phyloP scores from a whole-genome alignment of 345 rosid genomes.

The Excoecaria cochinchinensis region DNA sequence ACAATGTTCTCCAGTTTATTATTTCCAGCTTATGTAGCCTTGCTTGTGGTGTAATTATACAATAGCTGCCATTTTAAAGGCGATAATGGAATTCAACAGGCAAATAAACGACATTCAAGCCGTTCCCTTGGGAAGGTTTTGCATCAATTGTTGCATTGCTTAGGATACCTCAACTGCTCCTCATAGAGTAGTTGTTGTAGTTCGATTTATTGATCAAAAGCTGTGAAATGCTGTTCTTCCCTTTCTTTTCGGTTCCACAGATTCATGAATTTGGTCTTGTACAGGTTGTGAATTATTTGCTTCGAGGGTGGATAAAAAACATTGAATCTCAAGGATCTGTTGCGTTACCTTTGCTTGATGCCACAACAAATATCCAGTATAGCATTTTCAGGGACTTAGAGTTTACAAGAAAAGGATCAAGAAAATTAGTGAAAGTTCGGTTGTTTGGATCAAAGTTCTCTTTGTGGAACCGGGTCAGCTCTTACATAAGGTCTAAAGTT shows the following conservation, averaged over 20 bases:
- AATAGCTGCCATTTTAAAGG: background rate
- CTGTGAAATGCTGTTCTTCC: background rate
- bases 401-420: constrained; percentile 61
- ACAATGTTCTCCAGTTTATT: background rate
- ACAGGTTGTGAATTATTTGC: constrained; percentile 80
- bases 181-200: background rate
- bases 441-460: constrained; percentile 51
- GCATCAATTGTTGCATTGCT: too few species aligned
- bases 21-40: background rate
- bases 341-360: constrained; percentile 59
- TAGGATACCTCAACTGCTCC: too few species aligned
- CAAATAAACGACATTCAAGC: background rate
- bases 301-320: constrained; percentile 82
- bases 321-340: constrained; percentile 61
- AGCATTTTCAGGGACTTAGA: constrained; percentile 52
- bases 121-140: too few species aligned
- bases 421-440: constrained; percentile 49
- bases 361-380: constrained; percentile 30
- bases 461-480: constrained; percentile 50
- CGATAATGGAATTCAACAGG: background rate
- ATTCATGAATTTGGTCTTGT: constrained; percentile 9
- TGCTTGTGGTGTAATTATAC: background rate
- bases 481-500: constrained; percentile 34
- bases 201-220: background rate
- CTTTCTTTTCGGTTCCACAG: background rate